These are phyloP conservation scores for Tetrahymena elliotti DNA, from an alignment of 73 alveolate species.

Conservation along the genomic window DNA sequence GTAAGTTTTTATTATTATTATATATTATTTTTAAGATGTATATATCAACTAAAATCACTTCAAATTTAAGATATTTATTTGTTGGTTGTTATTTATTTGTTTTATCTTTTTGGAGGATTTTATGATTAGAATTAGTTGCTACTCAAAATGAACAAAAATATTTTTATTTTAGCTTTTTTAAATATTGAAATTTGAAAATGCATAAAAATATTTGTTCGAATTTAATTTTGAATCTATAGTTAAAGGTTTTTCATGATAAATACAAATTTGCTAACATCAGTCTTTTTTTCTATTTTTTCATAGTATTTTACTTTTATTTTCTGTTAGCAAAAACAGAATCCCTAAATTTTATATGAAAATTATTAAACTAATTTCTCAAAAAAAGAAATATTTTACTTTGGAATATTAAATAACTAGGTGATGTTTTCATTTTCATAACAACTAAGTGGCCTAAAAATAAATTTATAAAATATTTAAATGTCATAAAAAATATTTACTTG, in stretches of 20 bases:
- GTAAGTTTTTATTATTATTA: too few relatives aligned
- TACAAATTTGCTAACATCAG: background rate
- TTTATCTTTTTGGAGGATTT: too few relatives aligned
- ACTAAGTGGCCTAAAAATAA: background rate
- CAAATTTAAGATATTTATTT: too few relatives aligned
- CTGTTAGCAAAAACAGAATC: background rate
- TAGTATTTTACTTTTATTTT: background rate
- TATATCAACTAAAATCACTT: too few relatives aligned
- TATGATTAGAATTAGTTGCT: too few relatives aligned
- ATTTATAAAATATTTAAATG: background rate
- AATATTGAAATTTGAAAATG: too few relatives aligned
- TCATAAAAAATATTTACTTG: background rate
- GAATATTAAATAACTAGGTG: background rate
- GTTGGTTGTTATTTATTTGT: too few relatives aligned
- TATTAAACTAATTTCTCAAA: background rate
- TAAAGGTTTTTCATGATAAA: background rate
- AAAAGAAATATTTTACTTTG: background rate
- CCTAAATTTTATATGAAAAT: background rate
- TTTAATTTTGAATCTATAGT: too few relatives aligned
- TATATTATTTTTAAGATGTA: too few relatives aligned
- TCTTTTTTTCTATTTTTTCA: background rate
- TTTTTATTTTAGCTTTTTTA: too few relatives aligned
- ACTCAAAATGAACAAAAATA: too few relatives aligned
- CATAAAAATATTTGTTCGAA: too few relatives aligned
- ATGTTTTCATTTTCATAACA: background rate